Conservation (phyloP, 2,329 filamentous ascomycete species). For the Alternaria incomplexa region DNA sequence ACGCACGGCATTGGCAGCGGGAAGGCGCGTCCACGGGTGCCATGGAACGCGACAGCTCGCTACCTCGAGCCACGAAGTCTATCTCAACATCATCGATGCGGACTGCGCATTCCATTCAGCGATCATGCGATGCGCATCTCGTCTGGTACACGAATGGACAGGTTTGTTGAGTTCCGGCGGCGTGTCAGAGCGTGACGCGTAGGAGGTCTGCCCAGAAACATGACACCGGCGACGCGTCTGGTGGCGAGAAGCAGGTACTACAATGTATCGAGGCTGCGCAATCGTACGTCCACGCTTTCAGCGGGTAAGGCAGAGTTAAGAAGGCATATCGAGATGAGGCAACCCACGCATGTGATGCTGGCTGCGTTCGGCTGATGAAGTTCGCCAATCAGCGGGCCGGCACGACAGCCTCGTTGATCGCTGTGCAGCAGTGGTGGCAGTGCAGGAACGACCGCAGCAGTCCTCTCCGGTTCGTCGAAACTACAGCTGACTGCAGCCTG, state of each 20-base stretch:
- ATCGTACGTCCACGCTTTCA: background rate
- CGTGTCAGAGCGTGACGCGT: background rate
- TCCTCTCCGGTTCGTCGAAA: background rate
- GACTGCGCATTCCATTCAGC: background rate
- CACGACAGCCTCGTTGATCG: slow-evolving; percentile 12
- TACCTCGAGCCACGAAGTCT: slow-evolving; percentile 7
- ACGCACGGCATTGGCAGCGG: slow-evolving; percentile 2
- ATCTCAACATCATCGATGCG: slow-evolving; percentile 9
- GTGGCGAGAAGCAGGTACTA: background rate
- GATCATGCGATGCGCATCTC: background rate
- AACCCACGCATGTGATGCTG: background rate
- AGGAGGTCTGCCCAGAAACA: background rate
- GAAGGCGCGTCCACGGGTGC: slow-evolving; percentile 8
- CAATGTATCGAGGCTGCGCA: background rate
- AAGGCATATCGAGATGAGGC: background rate
- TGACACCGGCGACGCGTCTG: background rate
- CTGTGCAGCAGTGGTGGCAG: slow-evolving; percentile 17
- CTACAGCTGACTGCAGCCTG: slow-evolving; percentile 26
- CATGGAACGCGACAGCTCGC: slow-evolving; percentile 3
- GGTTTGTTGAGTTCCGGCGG: background rate
- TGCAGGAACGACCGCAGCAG: slow-evolving; percentile 15
- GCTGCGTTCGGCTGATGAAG: background rate
- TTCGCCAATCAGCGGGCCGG: slow-evolving; percentile 7
- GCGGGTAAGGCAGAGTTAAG: background rate
- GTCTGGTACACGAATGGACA: background rate